phyloP scores from a whole-genome alignment of 1,284 basidiomycete species.

The Leccinum variabile region DNA sequence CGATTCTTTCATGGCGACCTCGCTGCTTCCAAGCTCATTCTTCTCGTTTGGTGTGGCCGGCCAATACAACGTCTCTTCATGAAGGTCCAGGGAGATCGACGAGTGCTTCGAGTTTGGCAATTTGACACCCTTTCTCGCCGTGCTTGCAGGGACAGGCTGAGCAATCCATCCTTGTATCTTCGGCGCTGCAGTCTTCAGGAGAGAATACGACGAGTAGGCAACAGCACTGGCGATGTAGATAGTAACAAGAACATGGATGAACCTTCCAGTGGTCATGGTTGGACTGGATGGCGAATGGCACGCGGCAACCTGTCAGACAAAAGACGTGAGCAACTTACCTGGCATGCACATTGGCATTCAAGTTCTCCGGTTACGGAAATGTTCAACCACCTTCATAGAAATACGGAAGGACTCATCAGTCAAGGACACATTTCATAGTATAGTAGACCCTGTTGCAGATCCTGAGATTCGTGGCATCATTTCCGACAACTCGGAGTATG shows the following conservation, averaged over 20 bases:
- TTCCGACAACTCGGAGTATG: background rate
- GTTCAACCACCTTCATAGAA: background rate
- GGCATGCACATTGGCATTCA: slow-evolving; percentile 24
- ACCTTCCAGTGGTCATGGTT: slow-evolving; percentile 14
- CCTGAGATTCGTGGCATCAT: background rate
- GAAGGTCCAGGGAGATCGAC: slow-evolving; percentile 4
- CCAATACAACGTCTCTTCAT: slow-evolving; percentile 25
- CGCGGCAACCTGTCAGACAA: background rate
- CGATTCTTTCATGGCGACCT: slow-evolving; percentile 40
- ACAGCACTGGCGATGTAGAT: slow-evolving; percentile 35
- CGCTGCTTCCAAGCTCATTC: slow-evolving; percentile 15
- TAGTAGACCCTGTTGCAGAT: background rate
- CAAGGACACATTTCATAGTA: background rate
- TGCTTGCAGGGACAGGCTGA: background rate
- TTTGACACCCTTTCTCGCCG: background rate
- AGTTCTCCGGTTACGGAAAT: slow-evolving; percentile 1
- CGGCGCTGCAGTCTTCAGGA: slow-evolving; percentile 26
- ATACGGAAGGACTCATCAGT: background rate
- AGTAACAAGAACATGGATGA: slow-evolving; percentile 20
- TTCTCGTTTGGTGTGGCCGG: slow-evolving; percentile 13
- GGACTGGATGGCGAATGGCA: background rate
- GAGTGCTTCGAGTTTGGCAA: slow-evolving; percentile 3
- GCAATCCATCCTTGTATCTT: slow-evolving; percentile 17
- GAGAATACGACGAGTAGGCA: slow-evolving; percentile 37
- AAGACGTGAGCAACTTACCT: background rate